Base-by-base conservation (phyloP, 2,329 filamentous ascomycete species). In the Amauroascus niger region DNA sequence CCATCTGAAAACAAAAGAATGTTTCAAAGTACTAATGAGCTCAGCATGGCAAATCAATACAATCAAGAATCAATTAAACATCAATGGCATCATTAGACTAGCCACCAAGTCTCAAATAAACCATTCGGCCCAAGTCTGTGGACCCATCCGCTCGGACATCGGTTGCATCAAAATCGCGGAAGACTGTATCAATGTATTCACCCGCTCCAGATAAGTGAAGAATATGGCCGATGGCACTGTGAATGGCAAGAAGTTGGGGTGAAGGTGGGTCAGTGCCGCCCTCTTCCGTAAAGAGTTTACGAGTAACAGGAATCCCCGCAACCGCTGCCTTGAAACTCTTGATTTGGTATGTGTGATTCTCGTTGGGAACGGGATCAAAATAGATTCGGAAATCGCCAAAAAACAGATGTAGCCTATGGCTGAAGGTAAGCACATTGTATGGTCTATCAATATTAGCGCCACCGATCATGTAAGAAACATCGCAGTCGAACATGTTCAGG, bases 401-500 rank as follows among this genome's bases (percentile, higher is more conserved):
- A 2, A 50, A 30, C 7, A 37, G 7, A 59, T 70, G 67, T 39
- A 64, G 30, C 6, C 37, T n/a, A 26, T 39, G 48, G 9, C 60
- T 63, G 28, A 72, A 60, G 3, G 67, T 69, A 11, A 71, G 59
- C 16, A 70, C 70, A 58, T 75, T 74, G 24, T 59, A 56, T 20
- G 69, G 67, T 43, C 64, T 61, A 56, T 74, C 69, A 50, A 73
- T 71, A 13, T 71, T 61, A 33, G 54, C 51, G 40, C 71, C 70
- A 37, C 72, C 61, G 47, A 73, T 71, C 0, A 72, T 46, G 56
- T 66, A 58, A 4, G 56, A 59, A 20, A 69, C 62, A 39, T 64
- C 67, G 26, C 33, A 55, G 55, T 74, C 71, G 57, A 74, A 71
- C 67, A 73, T 73, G 26, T 73, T 69, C 2, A 73, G 64, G 39